phyloP scores from a whole-genome alignment of 2,329 filamentous ascomycete genomes.

The Trichoderma guizhouense region DNA sequence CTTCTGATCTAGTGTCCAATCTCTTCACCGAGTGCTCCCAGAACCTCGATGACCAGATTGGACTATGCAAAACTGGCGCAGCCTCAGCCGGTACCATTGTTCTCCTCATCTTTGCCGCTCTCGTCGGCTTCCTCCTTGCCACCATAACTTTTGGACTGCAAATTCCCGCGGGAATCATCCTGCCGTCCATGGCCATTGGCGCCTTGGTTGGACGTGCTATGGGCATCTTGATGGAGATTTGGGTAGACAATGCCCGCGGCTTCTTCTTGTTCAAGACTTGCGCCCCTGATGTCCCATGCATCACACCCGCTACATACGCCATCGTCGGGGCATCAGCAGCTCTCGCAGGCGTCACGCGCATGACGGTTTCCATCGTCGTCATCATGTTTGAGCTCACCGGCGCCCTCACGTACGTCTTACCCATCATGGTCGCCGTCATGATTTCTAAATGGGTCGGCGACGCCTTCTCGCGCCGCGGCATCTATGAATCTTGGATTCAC shows the following conservation, averaged over 20 bases:
- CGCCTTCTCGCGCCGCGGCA: constrained; percentile 85
- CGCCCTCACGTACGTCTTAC: constrained; percentile 90
- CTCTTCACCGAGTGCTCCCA: constrained; percentile 89
- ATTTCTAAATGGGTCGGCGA: constrained; percentile 97
- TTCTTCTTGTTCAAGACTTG: constrained; percentile 77
- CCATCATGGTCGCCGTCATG: constrained; percentile 99
- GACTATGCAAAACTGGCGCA: constrained; percentile 82
- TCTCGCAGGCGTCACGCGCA: constrained; percentile 88
- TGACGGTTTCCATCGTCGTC: constrained; percentile 97
- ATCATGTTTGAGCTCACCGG: constrained; percentile 99
- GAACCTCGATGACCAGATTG: constrained; percentile 79
- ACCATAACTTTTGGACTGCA: constrained; percentile 89
- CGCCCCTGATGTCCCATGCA: constrained; percentile 79
- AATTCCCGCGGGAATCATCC: constrained; percentile 90
- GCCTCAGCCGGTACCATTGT: constrained; percentile 80
- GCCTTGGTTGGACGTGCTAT: constrained; percentile 85
- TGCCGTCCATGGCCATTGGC: constrained; percentile 94
- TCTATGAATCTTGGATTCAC: constrained; percentile 98
- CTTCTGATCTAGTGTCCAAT: constrained; percentile 84
- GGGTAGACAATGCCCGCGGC: constrained; percentile 73
- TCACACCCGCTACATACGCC: constrained; percentile 93
- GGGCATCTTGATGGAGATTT: constrained; percentile 84
- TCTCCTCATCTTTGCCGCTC: constrained; percentile 74
- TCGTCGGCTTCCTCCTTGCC: constrained; percentile 81
- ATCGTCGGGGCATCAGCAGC: constrained; percentile 94